phyloP scores from a whole-genome alignment of 2,329 filamentous ascomycete species.

The Davidsoniella virescens region DNA sequence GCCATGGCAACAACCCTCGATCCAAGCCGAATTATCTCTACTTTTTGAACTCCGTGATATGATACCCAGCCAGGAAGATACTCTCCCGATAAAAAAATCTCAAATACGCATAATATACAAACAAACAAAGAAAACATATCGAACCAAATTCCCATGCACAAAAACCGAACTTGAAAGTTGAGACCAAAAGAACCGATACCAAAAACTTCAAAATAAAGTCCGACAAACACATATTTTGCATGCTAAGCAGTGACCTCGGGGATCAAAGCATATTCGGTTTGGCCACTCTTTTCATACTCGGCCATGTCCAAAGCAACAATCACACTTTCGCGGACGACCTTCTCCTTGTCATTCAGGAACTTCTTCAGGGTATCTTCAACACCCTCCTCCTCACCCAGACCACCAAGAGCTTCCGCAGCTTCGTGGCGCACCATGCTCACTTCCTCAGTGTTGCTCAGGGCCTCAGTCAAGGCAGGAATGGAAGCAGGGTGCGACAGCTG shows the following conservation, averaged over 20 bases:
- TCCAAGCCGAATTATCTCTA: constrained; percentile 6
- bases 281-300: constrained; percentile 79
- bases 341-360: constrained; percentile 80
- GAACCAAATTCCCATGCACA: neutral
- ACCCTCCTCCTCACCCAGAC: constrained; percentile 80
- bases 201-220: constrained; percentile 7
- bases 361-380: constrained; percentile 71
- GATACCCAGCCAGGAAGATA: constrained; percentile 13
- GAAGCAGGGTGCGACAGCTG: constrained; percentile 94
- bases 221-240: neutral
- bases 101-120: constrained; percentile 9
- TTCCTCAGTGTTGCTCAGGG: constrained; percentile 65
- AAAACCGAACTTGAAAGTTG: neutral
- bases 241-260: constrained; percentile 40
- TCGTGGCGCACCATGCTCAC: constrained; percentile 95
- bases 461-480: constrained; percentile 69
- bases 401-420: constrained; percentile 88
- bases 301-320: constrained; percentile 96
- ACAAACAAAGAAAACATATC: neutral
- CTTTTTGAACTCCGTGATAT: constrained; percentile 11
- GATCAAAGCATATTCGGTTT: constrained; percentile 83
- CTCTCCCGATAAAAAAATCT: constrained; percentile 11
- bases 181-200: neutral
- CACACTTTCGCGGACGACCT: constrained; percentile 86
- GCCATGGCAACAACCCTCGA: constrained; percentile 1